Evolutionary conservation across 2,329 filamentous ascomycete species (phyloP).

Genomic region (Penicillium griseofulvum): DNA sequence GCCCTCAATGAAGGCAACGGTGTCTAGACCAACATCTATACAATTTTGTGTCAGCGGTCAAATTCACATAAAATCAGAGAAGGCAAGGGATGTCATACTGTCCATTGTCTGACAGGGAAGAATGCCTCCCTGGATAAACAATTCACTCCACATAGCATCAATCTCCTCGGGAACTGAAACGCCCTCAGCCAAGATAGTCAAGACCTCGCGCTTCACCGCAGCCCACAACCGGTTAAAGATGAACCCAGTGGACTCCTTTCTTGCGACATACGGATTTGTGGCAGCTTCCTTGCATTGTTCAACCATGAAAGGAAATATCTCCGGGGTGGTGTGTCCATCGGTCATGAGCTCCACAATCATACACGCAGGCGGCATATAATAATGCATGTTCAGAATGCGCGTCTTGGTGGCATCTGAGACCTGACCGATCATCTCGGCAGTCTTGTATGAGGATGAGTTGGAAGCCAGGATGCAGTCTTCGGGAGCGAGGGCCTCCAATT

Average conservation of each 20-base stretch:
- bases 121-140: conserved; percentile 33
- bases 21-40: conserved; percentile 51
- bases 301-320: conserved; percentile 49
- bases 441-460: conserved; percentile 55
- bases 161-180: conserved; percentile 52
- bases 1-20: conserved; percentile 53
- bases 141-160: conserved; percentile 48
- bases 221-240: conserved; percentile 59
- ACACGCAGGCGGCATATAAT: conserved; percentile 49
- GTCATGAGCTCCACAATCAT: conserved; percentile 57
- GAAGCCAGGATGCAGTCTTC: conserved; percentile 50
- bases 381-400: conserved; percentile 53
- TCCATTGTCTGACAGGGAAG: conserved; percentile 49
- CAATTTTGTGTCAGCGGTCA: not conserved
- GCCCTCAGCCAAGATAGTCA: conserved; percentile 52
- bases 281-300: conserved; percentile 43
- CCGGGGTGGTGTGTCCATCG: conserved; percentile 43
- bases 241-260: conserved; percentile 52
- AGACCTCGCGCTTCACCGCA: conserved; percentile 53
- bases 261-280: conserved; percentile 43
- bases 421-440: conserved; percentile 48
- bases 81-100: conserved; percentile 14
- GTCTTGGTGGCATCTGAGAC: conserved; percentile 38
- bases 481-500: conserved; percentile 46
- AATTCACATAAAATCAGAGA: not conserved